Base-by-base conservation (phyloP, 495 filamentous ascomycete genomes). In the Entonaema liquescens region DNA sequence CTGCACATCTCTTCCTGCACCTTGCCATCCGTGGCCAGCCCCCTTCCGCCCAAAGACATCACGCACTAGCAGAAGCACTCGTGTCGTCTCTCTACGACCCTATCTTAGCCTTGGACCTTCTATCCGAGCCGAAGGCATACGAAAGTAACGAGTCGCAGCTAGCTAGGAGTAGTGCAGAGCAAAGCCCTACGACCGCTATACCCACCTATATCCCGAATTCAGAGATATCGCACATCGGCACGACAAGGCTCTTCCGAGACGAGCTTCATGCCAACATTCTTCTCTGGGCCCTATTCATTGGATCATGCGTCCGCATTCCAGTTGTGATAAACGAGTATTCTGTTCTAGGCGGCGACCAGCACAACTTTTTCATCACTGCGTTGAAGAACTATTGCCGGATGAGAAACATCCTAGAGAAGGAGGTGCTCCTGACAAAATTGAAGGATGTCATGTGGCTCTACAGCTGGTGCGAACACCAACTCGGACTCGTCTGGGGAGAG, bases 1-100 rank as follows among this genome's bases (percentile, higher is more conserved):
- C 75, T 2, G 64, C 65, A 1, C 75, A 77, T 36, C 44, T 77
- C 4, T 77, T 73, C 50, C 59, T 77, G 4, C 75, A 77, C 59
- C 68, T 77, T 28, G 75, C 75, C 4, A 67, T 77, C 25, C 58
- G 75, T 9, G 75, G 75, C 49, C 73, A 75, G n/a, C 75, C 75
- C 2, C 75, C 75, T 31, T 72, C 67, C 25, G 73, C 75, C 12
- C 73, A 70, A 11, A 65, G 73, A 26, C 73, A 77, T 42, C 75
- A 65, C 12, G 75, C 64, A 6, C 58, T 77, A 1, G 61, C 64
- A 8, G 75, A 71, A 31, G 64, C 73, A 9, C 70, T 77, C 53
- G 70, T 74, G 67, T 75, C 70, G 1, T 59, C 73, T 25, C 70
- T 77, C 17, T 74, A 44, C 59, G 70, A 70, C n/a, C 71, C 70